phyloP scores from a whole-genome alignment of 1,139 yeast genomes.

The Hyphopichia khmerensis region DNA sequence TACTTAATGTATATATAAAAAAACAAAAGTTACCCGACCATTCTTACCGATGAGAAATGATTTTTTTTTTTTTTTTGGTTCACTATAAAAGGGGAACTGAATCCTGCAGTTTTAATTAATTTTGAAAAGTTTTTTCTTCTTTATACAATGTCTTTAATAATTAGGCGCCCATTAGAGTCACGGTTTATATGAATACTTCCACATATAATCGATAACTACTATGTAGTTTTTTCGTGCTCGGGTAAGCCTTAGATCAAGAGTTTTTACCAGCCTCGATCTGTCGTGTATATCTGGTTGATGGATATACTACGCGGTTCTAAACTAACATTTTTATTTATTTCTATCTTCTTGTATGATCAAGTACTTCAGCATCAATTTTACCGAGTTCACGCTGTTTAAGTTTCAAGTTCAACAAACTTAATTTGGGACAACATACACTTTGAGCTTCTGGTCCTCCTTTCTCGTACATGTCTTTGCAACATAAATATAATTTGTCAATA shows the following conservation, averaged over 20 bases:
- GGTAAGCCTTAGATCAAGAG: constrained; percentile 78
- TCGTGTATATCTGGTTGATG: constrained; percentile 52
- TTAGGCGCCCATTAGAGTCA: constrained; percentile 97
- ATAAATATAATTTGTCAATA: constrained; percentile 59
- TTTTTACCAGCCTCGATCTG: constrained; percentile 59
- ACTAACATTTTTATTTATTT: constrained; percentile 47
- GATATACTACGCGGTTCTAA: constrained; percentile 70
- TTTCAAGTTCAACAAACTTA: constrained; percentile 53
- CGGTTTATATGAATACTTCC: constrained; percentile 57
- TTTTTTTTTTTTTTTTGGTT: no score
- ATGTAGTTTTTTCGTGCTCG: constrained; percentile 76
- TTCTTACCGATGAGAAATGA: no score
- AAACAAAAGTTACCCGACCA: background rate
- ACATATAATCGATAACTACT: constrained; percentile 49
- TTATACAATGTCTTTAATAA: constrained; percentile 68
- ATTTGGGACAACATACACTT: constrained; percentile 67
- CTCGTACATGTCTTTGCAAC: constrained; percentile 58
- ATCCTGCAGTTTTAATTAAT: no score
- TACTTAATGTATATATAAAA: background rate
- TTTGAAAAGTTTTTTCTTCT: constrained; percentile 28
- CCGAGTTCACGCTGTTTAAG: constrained; percentile 56
- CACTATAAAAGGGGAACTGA: no score
- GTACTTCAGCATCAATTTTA: constrained; percentile 50
- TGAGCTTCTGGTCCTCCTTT: constrained; percentile 52
- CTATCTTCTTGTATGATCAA: constrained; percentile 10